These are phyloP conservation scores for Starmerella geochares DNA, from an alignment of 805 yeast species.

Conservation along the genomic window DNA sequence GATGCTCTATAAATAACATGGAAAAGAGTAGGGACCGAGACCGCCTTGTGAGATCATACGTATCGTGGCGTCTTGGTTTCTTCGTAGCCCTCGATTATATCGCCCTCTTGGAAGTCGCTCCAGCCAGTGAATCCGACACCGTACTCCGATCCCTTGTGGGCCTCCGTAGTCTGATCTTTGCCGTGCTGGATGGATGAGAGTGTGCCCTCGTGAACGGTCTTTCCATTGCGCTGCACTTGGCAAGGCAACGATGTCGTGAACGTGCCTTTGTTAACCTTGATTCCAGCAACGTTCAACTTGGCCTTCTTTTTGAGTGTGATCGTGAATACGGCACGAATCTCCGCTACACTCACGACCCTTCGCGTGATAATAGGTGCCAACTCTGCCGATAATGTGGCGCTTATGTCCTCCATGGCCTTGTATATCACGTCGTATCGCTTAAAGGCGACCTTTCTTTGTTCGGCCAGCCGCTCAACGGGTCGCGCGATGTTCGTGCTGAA, in stretches of 20 bases:
- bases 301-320: slow-evolving; percentile 44
- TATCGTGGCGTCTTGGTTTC: slow-evolving; percentile 49
- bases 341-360: slow-evolving; percentile 56
- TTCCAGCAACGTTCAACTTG: slow-evolving; percentile 69
- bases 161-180: slow-evolving; percentile 68
- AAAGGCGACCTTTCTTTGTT: slow-evolving; percentile 45
- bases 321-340: slow-evolving; percentile 59
- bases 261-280: slow-evolving; percentile 62
- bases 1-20: slow-evolving; percentile 5
- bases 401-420: slow-evolving; percentile 75
- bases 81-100: slow-evolving; percentile 62
- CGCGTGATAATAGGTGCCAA: slow-evolving; percentile 59
- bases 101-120: slow-evolving; percentile 65
- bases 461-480: slow-evolving; percentile 51
- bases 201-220: slow-evolving; percentile 45
- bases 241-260: slow-evolving; percentile 50
- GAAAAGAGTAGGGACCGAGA: neutral
- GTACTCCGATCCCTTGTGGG: slow-evolving; percentile 80
- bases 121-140: slow-evolving; percentile 64
- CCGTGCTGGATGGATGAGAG: slow-evolving; percentile 67
- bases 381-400: slow-evolving; percentile 47
- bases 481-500: slow-evolving; percentile 67
- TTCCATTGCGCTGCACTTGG: slow-evolving; percentile 46
- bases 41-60: slow-evolving; percentile 16
- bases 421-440: slow-evolving; percentile 71